Percentiles rank a stretch among this genome's conserved stretches.
Conservation (phyloP, 768 basidiomycete genomes). For the Trametes meyenii region DNA sequence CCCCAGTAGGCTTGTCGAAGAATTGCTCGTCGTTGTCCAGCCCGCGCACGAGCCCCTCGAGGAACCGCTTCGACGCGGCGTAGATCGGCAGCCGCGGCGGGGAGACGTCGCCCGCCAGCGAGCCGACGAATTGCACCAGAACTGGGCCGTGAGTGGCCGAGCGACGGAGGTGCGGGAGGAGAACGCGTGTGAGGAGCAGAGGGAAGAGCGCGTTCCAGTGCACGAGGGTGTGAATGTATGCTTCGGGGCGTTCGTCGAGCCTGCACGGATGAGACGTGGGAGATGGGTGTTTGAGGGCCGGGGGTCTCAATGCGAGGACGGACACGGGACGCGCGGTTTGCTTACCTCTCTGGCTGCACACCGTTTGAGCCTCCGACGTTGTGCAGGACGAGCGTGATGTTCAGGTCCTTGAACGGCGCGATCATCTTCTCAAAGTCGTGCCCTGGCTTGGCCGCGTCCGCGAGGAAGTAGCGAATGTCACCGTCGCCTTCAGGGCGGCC, state of each 20-base stretch:
- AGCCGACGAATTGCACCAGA: constrained; percentile 31
- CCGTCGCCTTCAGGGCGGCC: background rate
- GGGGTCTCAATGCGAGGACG: background rate
- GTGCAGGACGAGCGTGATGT: constrained; percentile 33
- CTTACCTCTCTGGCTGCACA: constrained; percentile 22
- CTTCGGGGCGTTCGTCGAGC: constrained; percentile 25
- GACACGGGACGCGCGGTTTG: background rate
- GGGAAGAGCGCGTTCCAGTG: constrained; percentile 30
- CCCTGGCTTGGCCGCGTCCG: constrained; percentile 23
- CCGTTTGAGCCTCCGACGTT: constrained; percentile 29
- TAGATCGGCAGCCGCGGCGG: constrained; percentile 30
- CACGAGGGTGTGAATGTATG: constrained; percentile 23
- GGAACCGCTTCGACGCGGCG: constrained; percentile 31
- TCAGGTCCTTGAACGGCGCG: constrained; percentile 28
- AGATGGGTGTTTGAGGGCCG: background rate
- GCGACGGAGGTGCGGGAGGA: constrained; percentile 33
- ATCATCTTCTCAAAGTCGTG: constrained; percentile 27
- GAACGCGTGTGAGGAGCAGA: constrained; percentile 31
- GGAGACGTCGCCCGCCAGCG: constrained; percentile 22
- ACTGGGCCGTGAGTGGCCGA: constrained; percentile 27
- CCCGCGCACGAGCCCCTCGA: constrained; percentile 25
- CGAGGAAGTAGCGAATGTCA: constrained; percentile 32
- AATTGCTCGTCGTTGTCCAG: constrained; percentile 31
- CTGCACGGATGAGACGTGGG: constrained; percentile 5
- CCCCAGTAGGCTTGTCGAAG: constrained; percentile 22